Base-by-base conservation (phyloP, 176 grass and related monocot genomes). In the Oryza nivara region DNA sequence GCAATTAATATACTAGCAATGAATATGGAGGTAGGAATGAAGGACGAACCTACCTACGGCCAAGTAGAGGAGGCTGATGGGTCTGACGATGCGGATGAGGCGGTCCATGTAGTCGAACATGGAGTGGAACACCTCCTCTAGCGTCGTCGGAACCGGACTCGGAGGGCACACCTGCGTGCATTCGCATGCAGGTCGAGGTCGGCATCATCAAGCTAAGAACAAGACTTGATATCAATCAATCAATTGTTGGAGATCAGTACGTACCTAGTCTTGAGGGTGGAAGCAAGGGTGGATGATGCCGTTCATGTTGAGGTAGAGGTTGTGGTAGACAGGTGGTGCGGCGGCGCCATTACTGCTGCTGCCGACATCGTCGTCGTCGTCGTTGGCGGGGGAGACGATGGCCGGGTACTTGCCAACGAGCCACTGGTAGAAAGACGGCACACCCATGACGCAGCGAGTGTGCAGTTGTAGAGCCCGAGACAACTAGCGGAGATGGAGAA, bases 231-330 rank as follows among this genome's bases (percentile, higher is more conserved):
- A 36, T 5, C 35, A 2, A 9, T 8, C 40, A 0, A 41, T 41
- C 40, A 6, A 41, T 1, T 41, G 40, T 41, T 41, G 40, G 40
- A 41, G 40, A 41, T 41, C 7, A 6, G 40, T 41, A 41, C 40
- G 40, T 41, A 81, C 83, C 80, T 86, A 46, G 70, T 89, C 89
- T 68, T 94, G 80, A 0, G 89, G 89, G 70, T 94, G 92, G 84
- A 94, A 91, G 84, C 89, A 89, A 0, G 84, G 81, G 19, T 94
- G 92, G 63, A 91, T 85, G 80, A 94, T 85, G 71, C 84, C 49
- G 28, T 94, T 94, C 92, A 87, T 89, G 87, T 94, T 87, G 1
- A 94, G 81, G 49, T 91, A 91, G 19, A 94, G 72, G 58, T 91
- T 94, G 82, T 94, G 80, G 71, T 77, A 89, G 23, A 66, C 38